phyloP scores from a whole-genome alignment of 345 rosid species.

The Syzygium grande region DNA sequence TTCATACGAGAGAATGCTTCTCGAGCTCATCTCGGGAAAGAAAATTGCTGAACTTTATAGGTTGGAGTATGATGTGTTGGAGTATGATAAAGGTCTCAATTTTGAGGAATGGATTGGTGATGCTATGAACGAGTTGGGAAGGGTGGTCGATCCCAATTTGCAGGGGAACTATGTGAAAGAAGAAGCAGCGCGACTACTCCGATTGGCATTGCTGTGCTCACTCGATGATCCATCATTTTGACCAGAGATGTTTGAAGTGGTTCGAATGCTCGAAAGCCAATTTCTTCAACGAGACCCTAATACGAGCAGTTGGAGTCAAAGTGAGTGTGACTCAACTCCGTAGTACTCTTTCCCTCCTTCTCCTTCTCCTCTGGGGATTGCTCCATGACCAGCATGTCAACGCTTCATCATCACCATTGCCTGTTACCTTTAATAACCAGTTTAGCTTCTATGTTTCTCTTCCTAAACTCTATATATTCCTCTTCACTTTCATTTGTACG shows the following conservation, averaged over 20 bases:
- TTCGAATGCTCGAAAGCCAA: too few species aligned
- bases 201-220: background rate
- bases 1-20: background rate
- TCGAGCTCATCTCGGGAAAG: background rate
- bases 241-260: too few species aligned
- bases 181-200: background rate
- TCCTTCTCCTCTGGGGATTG: background rate
- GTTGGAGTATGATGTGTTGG: too few species aligned
- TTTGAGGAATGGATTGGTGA: background rate
- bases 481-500: background rate
- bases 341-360: too few species aligned
- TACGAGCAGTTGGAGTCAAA: background rate
- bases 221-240: background rate
- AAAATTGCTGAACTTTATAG: too few species aligned
- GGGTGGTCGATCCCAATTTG: background rate
- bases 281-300: background rate
- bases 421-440: background rate
- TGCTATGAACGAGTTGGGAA: background rate
- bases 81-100: too few species aligned
- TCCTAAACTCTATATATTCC: background rate
- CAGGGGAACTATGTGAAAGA: background rate
- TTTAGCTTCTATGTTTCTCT: background rate
- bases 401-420: background rate
- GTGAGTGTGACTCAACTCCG: background rate
- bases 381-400: background rate